Evolutionary conservation across 495 filamentous ascomycete species (phyloP).

Genomic region (Jackrogersella minutella): DNA sequence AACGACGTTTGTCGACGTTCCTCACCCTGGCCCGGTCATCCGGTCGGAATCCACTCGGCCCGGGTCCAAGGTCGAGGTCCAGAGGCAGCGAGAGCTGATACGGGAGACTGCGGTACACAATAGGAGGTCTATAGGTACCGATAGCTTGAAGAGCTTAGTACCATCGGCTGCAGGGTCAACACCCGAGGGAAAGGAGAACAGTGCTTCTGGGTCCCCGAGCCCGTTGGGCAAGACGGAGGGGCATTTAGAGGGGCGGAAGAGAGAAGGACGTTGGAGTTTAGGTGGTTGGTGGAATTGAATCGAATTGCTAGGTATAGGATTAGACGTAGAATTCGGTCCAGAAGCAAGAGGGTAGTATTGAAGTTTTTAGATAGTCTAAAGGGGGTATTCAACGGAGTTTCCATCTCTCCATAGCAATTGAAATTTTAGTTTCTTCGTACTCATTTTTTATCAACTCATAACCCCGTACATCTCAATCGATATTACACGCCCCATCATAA

Average conservation of each 20-base stretch:
- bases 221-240: background rate
- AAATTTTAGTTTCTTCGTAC: background rate
- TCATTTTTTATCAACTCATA: background rate
- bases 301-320: background rate
- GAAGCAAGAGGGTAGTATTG: slow-evolving; percentile 2
- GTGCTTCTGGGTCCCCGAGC: slow-evolving; percentile 1
- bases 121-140: slow-evolving; percentile 51
- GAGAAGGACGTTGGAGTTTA: slow-evolving; percentile 42
- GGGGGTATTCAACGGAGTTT: slow-evolving; percentile 4
- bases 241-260: slow-evolving; percentile 10
- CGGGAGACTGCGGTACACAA: slow-evolving; percentile 52
- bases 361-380: slow-evolving; percentile 21
- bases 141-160: slow-evolving; percentile 55
- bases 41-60: slow-evolving; percentile 12
- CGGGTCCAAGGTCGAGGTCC: slow-evolving; percentile 29
- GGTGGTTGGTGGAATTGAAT: slow-evolving; percentile 39
- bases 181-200: slow-evolving; percentile 33
- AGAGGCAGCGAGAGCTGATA: slow-evolving; percentile 43
- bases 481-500: slow-evolving; percentile 46
- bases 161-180: slow-evolving; percentile 43
- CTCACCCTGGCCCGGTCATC: slow-evolving; percentile 12
- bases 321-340: background rate
- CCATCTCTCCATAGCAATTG: background rate
- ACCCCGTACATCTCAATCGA: background rate
- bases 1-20: slow-evolving; percentile 27